Evolutionary conservation across 169 alveolate genomes (phyloP), one percentile per base, ranked within the genome.

Genomic region (Plasmodium blacklocki): DNA sequence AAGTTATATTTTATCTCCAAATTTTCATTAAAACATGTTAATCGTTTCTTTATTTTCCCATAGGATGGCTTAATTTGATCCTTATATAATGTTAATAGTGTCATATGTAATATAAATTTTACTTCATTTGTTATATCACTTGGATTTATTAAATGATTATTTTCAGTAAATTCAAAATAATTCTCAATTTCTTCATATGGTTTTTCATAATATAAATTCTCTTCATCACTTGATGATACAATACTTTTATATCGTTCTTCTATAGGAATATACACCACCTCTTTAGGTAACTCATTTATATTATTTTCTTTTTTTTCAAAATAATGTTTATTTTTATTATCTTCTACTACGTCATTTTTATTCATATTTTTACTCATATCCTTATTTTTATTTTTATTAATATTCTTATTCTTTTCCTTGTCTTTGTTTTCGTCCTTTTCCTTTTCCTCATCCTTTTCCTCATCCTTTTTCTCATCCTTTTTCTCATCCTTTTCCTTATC

Each of bases 51-150:
- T 19, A 73, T 73, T 15, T 21, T 54, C 3, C 70, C 32, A 19
- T 73, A 73, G 0, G 87, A 9, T 54, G 87, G 87, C n/a, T 56
- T 73, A 21, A 73, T 29, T 58, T 73, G 87, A 47, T 73, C 87
- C 9, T 12, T 73, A 47, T 73, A 73, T 8, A 73, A 62, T 6
- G 87, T 73, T 58, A 73, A 56, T 15, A 73, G 23, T 2, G 87
- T 73, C 87, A 73, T 73, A 62, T 73, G 87, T 18, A 73, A 5
- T 14, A 73, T 73, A 19, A 73, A 73, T 15, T 73, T 73, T 47
- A 73, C 50, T 58, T 73, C 87, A 45, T 73, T 73, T 3, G 87
- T 45, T 3, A 73, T 58, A 56, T 73, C 72, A 0, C 18, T 73
- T 73, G 87, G 67, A 21, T 73, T 58, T 58, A 43, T 45, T 14